These are phyloP conservation scores for Nicotiana tabacum DNA, from an alignment of 257 asterid genomes.

Conservation along the genomic window DNA sequence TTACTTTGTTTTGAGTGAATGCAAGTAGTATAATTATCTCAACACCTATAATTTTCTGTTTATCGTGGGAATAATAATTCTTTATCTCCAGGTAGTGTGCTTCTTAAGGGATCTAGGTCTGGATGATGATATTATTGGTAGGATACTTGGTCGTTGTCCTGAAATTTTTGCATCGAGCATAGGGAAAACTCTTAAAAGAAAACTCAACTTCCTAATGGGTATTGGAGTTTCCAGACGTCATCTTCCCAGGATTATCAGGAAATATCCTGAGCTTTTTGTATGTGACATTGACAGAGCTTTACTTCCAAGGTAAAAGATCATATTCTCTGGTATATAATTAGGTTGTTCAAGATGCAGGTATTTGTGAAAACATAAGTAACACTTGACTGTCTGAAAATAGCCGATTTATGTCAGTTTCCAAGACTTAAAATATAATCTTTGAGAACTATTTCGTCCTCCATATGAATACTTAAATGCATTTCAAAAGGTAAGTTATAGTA, in stretches of 20 bases:
- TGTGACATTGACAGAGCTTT: constrained; percentile 71
- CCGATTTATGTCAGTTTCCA: neutral
- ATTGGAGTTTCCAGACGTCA: constrained; percentile 57
- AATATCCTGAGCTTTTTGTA: constrained; percentile 81
- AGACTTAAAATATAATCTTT: neutral
- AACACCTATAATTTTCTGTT: neutral
- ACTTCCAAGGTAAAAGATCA: constrained; percentile 65
- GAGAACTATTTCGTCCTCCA: neutral
- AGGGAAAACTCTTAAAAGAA: constrained; percentile 62
- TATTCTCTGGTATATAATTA: neutral
- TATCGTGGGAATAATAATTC: neutral
- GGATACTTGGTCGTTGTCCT: constrained; percentile 76
- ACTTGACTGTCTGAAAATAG: neutral
- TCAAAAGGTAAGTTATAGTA: neutral
- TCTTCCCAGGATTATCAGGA: constrained; percentile 72
- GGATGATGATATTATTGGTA: constrained; percentile 56
- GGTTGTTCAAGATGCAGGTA: neutral
- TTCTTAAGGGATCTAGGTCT: constrained; percentile 74
- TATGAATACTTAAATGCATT: neutral
- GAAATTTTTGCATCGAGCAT: constrained; percentile 71
- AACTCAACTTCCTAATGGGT: constrained; percentile 54
- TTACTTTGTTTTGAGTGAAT: neutral
- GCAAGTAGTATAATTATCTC: constrained; percentile 3
- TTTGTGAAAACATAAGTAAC: neutral
- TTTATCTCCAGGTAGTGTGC: constrained; percentile 48